phyloP scores from a whole-genome alignment of 1,284 basidiomycete species.

The Afroboletus lepidellus region DNA sequence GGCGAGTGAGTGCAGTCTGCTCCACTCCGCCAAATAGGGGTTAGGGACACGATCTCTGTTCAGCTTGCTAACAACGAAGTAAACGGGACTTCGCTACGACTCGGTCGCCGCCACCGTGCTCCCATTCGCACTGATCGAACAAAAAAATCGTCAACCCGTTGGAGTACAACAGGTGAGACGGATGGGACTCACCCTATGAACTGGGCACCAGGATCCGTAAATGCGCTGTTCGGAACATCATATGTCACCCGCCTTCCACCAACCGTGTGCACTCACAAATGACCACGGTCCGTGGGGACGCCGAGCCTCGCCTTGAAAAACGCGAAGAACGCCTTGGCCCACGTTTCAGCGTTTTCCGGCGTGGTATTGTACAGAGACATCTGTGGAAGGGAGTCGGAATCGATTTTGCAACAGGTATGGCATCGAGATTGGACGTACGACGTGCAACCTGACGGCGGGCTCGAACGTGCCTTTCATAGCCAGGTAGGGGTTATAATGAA shows the following conservation, averaged over 20 bases:
- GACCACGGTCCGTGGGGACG: constrained; percentile 47
- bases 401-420: not conserved
- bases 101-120: constrained; percentile 3
- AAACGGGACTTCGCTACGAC: too few relatives aligned
- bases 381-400: constrained; percentile 30
- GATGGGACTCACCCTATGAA: constrained; percentile 5
- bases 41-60: not conserved
- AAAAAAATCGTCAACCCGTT: not conserved
- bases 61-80: too few relatives aligned
- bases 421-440: constrained; percentile 37
- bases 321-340: constrained; percentile 28
- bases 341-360: constrained; percentile 11
- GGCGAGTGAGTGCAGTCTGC: too few relatives aligned
- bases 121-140: constrained; percentile 9
- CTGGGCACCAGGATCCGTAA: constrained; percentile 12
- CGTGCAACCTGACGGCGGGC: constrained; percentile 29
- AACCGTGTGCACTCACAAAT: constrained; percentile 32
- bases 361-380: constrained; percentile 55
- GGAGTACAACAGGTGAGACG: not conserved
- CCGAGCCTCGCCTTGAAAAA: constrained; percentile 30
- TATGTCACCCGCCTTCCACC: not conserved
- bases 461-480: constrained; percentile 36
- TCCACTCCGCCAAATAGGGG: too few relatives aligned
- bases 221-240: not conserved
- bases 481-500: constrained; percentile 54